These are phyloP conservation scores for Aleurites moluccanus DNA, from an alignment of 441 rosid genomes.

Conservation along the genomic window DNA sequence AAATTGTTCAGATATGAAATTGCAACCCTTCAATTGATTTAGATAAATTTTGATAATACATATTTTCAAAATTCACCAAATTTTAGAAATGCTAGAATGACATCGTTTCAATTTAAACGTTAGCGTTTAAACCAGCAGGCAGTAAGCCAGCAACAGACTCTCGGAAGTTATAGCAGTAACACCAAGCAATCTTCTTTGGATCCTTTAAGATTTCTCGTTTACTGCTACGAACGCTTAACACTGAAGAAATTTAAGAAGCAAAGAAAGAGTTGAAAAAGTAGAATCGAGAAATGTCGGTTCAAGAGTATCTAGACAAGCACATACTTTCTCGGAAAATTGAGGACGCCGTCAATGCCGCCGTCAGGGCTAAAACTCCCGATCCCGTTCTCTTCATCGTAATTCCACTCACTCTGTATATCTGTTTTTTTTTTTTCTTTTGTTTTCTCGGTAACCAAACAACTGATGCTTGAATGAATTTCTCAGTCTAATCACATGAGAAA, in stretches of 20 bases:
- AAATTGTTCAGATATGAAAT: too few species aligned
- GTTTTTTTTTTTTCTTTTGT: background rate
- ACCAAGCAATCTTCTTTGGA: too few species aligned
- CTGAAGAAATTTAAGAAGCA: background rate
- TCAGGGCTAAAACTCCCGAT: conserved; percentile 86
- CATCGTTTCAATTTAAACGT: too few species aligned
- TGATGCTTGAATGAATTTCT: background rate
- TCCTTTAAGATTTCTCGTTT: background rate
- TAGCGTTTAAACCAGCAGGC: too few species aligned
- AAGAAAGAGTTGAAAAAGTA: background rate
- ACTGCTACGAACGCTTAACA: background rate
- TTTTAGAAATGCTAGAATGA: too few species aligned
- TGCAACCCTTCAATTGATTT: too few species aligned
- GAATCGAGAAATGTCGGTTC: conserved; percentile 71
- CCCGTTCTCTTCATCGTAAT: conserved; percentile 93
- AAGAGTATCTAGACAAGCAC: conserved; percentile 91
- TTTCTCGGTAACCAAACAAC: background rate
- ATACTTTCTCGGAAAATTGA: conserved; percentile 92
- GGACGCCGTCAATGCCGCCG: conserved; percentile 99
- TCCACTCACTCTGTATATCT: conserved; percentile 13
- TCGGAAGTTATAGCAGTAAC: too few species aligned
- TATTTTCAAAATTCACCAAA: too few species aligned
- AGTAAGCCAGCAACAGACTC: too few species aligned
- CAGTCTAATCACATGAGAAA: conserved; percentile 96
- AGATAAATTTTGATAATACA: too few species aligned